These are phyloP conservation scores for Chlorella sp. DNA, from an alignment of 139 green algal species.

Conservation along the genomic window DNA sequence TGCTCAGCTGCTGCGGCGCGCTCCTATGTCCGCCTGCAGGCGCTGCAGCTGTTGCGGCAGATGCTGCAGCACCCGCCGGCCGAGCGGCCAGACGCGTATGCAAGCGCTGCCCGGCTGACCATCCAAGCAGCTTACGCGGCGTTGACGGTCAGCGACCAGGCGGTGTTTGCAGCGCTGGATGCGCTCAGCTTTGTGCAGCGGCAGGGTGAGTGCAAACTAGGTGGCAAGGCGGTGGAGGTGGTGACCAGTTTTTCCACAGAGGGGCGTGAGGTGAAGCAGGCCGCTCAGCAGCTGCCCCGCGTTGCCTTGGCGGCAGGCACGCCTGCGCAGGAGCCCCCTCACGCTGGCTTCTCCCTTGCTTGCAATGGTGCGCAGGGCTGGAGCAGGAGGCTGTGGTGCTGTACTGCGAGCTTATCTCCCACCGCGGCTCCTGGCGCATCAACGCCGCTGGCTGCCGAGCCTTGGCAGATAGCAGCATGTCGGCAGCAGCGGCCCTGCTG, in stretches of 20 bases:
- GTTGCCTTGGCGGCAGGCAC: too few species aligned
- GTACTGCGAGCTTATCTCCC: constrained; percentile 43
- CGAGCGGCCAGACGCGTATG: background rate
- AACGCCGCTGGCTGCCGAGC: constrained; percentile 26
- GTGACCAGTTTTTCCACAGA: too few species aligned
- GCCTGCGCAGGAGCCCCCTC: too few species aligned
- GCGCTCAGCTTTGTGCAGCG: background rate
- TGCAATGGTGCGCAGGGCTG: background rate
- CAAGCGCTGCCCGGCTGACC: background rate
- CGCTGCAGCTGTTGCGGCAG: constrained; percentile 16
- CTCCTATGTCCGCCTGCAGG: background rate
- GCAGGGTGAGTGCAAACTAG: background rate
- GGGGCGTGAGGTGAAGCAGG: too few species aligned
- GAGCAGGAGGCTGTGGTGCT: constrained; percentile 30
- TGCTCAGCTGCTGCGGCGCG: background rate
- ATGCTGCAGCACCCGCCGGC: constrained; percentile 19
- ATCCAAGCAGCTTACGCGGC: constrained; percentile 19
- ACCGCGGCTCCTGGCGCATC: constrained; percentile 28
- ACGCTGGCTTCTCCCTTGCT: too few species aligned
- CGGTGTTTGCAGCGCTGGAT: constrained; percentile 22
- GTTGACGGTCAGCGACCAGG: constrained; percentile 24
- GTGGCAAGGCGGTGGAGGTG: background rate
- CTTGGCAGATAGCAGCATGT: constrained; percentile 2
- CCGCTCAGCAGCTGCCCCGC: too few species aligned
- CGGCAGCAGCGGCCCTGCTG: constrained; percentile 3